Evolutionary conservation across 495 filamentous ascomycete genomes (phyloP), one percentile per base, ranked within the genome.

Genomic region (Chaetomidium leptoderma): DNA sequence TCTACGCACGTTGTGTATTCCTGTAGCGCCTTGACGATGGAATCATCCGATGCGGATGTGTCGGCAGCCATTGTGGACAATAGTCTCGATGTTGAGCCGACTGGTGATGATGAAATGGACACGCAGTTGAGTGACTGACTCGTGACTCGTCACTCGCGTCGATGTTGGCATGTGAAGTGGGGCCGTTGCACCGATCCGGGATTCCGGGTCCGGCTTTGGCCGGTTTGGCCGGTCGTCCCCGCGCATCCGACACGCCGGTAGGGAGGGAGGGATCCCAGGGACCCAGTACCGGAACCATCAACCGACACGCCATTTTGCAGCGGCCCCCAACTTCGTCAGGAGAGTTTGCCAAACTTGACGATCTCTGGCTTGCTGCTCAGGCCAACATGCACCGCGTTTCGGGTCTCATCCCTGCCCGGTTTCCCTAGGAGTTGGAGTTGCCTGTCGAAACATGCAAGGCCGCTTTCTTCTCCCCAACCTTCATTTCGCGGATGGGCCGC

Each of bases 1-100:
- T 17, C 16, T 5, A 55, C 67, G 46, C 70, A 78, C 75, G 72
- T 76, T 23, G 73, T 78, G 60, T 68, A 76, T 17, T 72, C 62
- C 32, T 75, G 68, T 45, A 78, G 57, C 8, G 68, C 71, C 45
- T 59, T 59, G 23, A 77, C 57, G 33, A 76, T 71, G 13, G 66
- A 64, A 49, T 76, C 73, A 55, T 73, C 62, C 14, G 60, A 39
- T 45, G 51, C 19, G 26, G 55, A 13, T 37, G 13, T 9, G 19
- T 10, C 23, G n/a, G 53, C 23, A 21, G 49, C 35, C 63, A 70
- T 70, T 14, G 40, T 61, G 46, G 55, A 42, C 29, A 17, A 32
- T n/a, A 6, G 11, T 43, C 39, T 24, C 24, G n/a, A 14, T 10
- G 14, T 4, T 16, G 40, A 17, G 47, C 24, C 14, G 7, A 17